Base-by-base conservation (phyloP, 441 rosid species). In the Erysimum pusillum region DNA sequence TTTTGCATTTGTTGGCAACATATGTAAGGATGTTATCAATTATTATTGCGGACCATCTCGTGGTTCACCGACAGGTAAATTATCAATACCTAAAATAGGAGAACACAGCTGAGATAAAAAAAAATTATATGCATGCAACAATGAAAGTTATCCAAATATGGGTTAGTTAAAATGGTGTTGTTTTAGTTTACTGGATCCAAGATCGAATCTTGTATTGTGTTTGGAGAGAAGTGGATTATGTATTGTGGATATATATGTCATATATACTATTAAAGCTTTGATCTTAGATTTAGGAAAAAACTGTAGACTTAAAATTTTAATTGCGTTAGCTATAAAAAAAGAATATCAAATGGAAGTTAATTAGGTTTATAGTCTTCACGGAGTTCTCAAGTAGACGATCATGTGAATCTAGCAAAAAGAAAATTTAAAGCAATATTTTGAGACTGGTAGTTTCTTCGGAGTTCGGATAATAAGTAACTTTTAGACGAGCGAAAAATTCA, bases 351-450 rank as follows among this genome's bases (percentile, higher is more conserved):
- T 17, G 75, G 46, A 61, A 15, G 60, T 71, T 64, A 15, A 51
- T 71, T 64, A 63, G 67, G 73, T 66, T 45, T 45, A 53, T 74
- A 34, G 49, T 63, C 51, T 51, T 73, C 81, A 78, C 77, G 81
- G 65, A 66, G 60, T 60, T 73, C 77, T 44, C 53, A 78, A 42
- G 70, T 61, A 51, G 60, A 60, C 20, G 18, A 78, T 73, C 81
- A 78, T 73, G 74, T 78, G 81, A 73, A 60, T 67, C 69, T 9
- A 18, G 7, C 11, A 5, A 75, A 46, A 39, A 11, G 41, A 22
- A 72, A n/a, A 17, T 6, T 20, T 38, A 39, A 49, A 35, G 46
- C 66, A 74, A 45, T 32, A 34, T 11, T 14, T 45, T 74, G 63
- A 56, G 59, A 2, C 45, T 11, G 41, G 6, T 18, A 52, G 7